Conservation (phyloP, 257 asterid genomes). For the Mitragyna speciosa region DNA sequence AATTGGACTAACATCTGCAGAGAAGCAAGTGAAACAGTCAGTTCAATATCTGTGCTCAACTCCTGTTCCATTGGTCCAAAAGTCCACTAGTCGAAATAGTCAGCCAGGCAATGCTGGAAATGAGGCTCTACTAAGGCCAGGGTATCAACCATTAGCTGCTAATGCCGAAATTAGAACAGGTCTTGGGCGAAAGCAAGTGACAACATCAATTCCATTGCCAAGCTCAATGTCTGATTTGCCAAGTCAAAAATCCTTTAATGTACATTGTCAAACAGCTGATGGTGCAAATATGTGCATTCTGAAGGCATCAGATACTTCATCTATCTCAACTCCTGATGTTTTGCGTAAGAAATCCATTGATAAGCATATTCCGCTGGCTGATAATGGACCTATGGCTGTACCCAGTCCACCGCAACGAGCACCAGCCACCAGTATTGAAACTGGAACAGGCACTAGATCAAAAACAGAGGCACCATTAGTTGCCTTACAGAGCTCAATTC, state of each 20-base stretch:
- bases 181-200: constrained; percentile 10
- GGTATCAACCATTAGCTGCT: constrained; percentile 6
- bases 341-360: neutral
- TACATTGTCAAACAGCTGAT: constrained; percentile 4
- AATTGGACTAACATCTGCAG: constrained; percentile 12
- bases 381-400: constrained; percentile 4
- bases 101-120: constrained; percentile 5
- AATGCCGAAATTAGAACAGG: neutral
- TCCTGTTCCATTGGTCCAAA: neutral
- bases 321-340: constrained; percentile 10
- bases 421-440: neutral
- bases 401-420: constrained; percentile 7
- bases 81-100: neutral
- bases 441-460: neutral
- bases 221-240: constrained; percentile 4
- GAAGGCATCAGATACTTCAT: neutral
- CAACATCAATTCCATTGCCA: neutral
- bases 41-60: neutral
- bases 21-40: neutral
- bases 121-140: constrained; percentile 6
- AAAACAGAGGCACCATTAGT: neutral
- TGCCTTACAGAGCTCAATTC: constrained; percentile 13
- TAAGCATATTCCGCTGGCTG: neutral
- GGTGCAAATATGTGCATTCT: neutral
- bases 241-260: neutral